Evolutionary conservation across 129 eudicot species (phyloP).

Genomic region (Mikania micrantha): DNA sequence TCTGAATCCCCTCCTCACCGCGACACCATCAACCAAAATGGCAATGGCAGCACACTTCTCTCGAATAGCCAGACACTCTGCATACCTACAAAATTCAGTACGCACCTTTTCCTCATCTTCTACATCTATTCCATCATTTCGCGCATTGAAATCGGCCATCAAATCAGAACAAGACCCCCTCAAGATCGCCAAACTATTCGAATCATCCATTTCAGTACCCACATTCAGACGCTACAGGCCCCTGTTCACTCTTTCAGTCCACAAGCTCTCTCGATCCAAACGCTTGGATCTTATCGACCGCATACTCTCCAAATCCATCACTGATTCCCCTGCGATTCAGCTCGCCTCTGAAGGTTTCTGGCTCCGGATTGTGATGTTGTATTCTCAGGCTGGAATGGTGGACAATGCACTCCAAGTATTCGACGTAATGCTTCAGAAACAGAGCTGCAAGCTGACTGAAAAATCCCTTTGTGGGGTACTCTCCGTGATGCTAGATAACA

Average conservation of each 20-base stretch:
- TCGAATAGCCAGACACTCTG: constrained; percentile 11
- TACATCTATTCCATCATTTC: constrained; percentile 28
- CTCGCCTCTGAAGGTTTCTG: constrained; percentile 38
- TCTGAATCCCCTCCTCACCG: constrained; percentile 1
- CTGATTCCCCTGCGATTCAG: constrained; percentile 13
- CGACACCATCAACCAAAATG: neutral
- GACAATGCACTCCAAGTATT: constrained; percentile 44
- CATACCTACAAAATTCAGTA: constrained; percentile 12
- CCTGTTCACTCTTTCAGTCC: constrained; percentile 32
- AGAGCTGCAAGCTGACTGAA: constrained; percentile 19
- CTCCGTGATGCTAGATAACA: constrained; percentile 32
- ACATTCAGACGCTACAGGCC: constrained; percentile 39
- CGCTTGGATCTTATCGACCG: constrained; percentile 38
- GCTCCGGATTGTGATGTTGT: constrained; percentile 35
- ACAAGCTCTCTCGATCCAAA: constrained; percentile 33
- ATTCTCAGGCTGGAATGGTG: constrained; percentile 44
- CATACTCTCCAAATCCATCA: constrained; percentile 18
- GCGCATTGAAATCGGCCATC: constrained; percentile 32
- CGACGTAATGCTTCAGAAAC: constrained; percentile 30
- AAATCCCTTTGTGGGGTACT: constrained; percentile 44
- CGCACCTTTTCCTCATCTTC: constrained; percentile 20
- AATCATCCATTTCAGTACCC: constrained; percentile 32
- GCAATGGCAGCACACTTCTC: constrained; percentile 26
- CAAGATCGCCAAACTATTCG: constrained; percentile 34
- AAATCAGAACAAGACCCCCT: constrained; percentile 33